Conservation (phyloP, 306 rosid genomes). For the Abrus pulchellus region DNA sequence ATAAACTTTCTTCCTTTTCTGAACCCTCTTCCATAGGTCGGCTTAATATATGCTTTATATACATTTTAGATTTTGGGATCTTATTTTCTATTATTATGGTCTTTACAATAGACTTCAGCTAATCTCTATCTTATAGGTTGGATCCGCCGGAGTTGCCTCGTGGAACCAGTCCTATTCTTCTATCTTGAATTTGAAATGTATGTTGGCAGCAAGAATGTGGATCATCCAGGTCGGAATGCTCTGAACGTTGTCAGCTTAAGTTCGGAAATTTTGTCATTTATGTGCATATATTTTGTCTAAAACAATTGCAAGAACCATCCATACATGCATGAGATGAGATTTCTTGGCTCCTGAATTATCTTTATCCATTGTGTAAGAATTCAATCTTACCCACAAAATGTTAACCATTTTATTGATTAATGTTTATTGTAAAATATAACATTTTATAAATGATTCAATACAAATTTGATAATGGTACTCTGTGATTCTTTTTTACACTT, state of each 20-base stretch:
- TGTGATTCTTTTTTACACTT: too few relatives aligned
- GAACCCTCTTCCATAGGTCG: neutral
- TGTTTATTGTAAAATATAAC: neutral
- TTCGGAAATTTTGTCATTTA: neutral
- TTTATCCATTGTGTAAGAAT: neutral
- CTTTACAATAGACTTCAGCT: slow-evolving; percentile 15
- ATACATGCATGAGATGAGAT: slow-evolving; percentile 2
- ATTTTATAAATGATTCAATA: neutral
- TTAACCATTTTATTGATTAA: neutral
- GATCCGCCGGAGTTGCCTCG: slow-evolving; percentile 57
- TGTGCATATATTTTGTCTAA: neutral
- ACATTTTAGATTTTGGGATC: slow-evolving; percentile 4
- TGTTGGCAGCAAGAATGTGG: slow-evolving; percentile 24
- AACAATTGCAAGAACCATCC: neutral
- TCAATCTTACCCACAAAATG: neutral
- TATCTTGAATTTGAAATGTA: slow-evolving; percentile 51
- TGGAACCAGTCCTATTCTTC: slow-evolving; percentile 63
- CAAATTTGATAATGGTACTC: too few relatives aligned
- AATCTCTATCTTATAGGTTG: slow-evolving; percentile 59
- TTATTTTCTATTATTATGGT: slow-evolving; percentile 11
- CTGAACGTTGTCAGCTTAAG: slow-evolving; percentile 3
- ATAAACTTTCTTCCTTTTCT: neutral
- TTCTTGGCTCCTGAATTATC: neutral
- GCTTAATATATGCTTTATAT: neutral
- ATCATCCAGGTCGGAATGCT: slow-evolving; percentile 31